A percentile compares a stretch with the other conserved stretches of the same genome.
Evolutionary conservation across 2,329 filamentous ascomycete genomes (phyloP).

Genomic region (Rutstroemia sp.): DNA sequence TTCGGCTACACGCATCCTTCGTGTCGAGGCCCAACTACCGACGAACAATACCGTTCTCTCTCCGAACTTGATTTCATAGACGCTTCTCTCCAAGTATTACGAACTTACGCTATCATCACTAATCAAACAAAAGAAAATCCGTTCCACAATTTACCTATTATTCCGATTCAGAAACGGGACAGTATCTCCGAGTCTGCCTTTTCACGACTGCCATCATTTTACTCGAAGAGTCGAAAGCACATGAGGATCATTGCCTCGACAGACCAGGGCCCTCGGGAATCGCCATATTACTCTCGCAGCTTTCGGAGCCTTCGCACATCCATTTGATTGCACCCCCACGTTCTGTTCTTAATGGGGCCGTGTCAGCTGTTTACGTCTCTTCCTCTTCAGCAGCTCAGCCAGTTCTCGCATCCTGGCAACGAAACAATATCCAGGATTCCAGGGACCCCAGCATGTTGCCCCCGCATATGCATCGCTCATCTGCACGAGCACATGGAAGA

Average conservation of each 20-base stretch:
- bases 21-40: not conserved
- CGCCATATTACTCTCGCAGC: not conserved
- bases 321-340: not conserved
- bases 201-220: not conserved
- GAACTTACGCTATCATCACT: not conserved
- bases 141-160: not conserved
- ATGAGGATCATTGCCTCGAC: no score
- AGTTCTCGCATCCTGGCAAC: not conserved
- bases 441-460: not conserved
- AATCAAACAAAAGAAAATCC: not conserved
- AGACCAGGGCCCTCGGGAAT: no score
- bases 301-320: not conserved
- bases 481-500: conserved; percentile 1
- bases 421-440: not conserved
- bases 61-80: not conserved
- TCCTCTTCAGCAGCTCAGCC: not conserved
- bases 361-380: not conserved
- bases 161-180: not conserved
- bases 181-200: not conserved
- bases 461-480: conserved; percentile 4
- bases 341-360: not conserved
- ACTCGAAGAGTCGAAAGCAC: not conserved
- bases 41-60: not conserved
- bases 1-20: not conserved
- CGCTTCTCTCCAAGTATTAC: not conserved